A percentile compares a stretch with the other conserved stretches of the same genome.
phyloP scores from a whole-genome alignment of 2,329 filamentous ascomycete species.

The Xylaria sp. region DNA sequence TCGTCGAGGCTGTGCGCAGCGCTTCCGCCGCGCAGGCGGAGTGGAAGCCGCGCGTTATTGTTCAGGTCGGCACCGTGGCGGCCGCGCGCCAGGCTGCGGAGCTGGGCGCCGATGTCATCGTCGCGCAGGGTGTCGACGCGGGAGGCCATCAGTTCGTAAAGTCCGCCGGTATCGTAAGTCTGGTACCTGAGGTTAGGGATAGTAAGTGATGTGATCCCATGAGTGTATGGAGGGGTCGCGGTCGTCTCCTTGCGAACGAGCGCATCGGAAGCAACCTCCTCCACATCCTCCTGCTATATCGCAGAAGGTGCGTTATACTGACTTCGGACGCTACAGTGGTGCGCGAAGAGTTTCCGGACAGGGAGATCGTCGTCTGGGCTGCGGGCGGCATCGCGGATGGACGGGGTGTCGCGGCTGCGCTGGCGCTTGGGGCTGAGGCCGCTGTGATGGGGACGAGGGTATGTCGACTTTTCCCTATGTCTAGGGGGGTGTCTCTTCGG shows the following conservation, averaged over 20 bases:
- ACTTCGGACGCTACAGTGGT: slow-evolving; percentile 40
- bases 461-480: slow-evolving; percentile 27
- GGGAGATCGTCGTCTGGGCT: slow-evolving; percentile 53
- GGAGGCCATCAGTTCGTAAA: slow-evolving; percentile 62
- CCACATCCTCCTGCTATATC: background rate
- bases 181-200: slow-evolving; percentile 61
- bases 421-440: slow-evolving; percentile 55
- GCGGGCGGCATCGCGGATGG: slow-evolving; percentile 62
- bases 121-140: slow-evolving; percentile 64
- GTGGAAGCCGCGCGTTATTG: slow-evolving; percentile 57
- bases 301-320: background rate
- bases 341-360: slow-evolving; percentile 40
- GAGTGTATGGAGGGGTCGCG: background rate
- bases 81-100: slow-evolving; percentile 55
- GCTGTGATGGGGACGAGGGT: slow-evolving; percentile 47
- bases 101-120: slow-evolving; percentile 57
- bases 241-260: background rate
- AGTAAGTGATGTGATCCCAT: slow-evolving; percentile 22
- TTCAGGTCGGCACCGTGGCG: slow-evolving; percentile 61
- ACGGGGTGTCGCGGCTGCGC: slow-evolving; percentile 57
- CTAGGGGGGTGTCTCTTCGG: background rate
- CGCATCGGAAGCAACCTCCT: background rate
- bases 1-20: slow-evolving; percentile 39
- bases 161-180: slow-evolving; percentile 57
- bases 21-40: background rate